Conservation (phyloP, 495 filamentous ascomycete species). For the Glonium stellatum region DNA sequence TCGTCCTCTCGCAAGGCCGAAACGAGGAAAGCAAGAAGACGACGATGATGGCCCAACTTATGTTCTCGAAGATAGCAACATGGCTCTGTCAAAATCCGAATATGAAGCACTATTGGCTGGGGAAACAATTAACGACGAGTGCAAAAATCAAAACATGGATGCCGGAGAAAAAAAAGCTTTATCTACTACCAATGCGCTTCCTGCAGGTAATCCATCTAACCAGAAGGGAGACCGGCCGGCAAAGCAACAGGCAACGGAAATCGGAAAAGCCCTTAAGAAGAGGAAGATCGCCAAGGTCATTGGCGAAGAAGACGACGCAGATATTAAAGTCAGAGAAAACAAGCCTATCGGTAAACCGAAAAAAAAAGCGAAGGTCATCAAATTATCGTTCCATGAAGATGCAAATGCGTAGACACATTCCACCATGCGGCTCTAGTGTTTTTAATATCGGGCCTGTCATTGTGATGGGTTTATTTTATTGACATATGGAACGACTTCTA, state of each 20-base stretch:
- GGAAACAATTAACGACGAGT: slow-evolving; percentile 13
- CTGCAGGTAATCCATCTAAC: slow-evolving; percentile 1
- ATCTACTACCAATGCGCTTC: background rate
- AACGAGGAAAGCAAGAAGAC: slow-evolving; percentile 35
- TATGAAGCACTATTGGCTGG: slow-evolving; percentile 36
- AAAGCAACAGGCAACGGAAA: slow-evolving; percentile 21
- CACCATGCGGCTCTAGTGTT: background rate
- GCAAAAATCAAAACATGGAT: background rate
- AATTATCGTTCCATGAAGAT: slow-evolving; percentile 37
- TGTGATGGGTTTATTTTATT: too few relatives aligned
- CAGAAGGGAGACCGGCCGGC: background rate
- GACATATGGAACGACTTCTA: too few relatives aligned
- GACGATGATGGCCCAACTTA: slow-evolving; percentile 44
- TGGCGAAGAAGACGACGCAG: slow-evolving; percentile 22
- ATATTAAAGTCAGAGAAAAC: background rate
- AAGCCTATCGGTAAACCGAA: slow-evolving; percentile 29
- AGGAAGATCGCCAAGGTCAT: slow-evolving; percentile 34
- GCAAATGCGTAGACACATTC: background rate
- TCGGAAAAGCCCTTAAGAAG: slow-evolving; percentile 27
- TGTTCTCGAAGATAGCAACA: slow-evolving; percentile 42
- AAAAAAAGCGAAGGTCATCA: slow-evolving; percentile 39
- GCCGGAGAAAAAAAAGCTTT: background rate
- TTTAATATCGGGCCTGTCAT: too few relatives aligned
- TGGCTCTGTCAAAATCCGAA: slow-evolving; percentile 39
- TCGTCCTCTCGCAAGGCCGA: slow-evolving; percentile 38